Conservation (phyloP, 805 yeast genomes). For the Lachancea cidri region DNA sequence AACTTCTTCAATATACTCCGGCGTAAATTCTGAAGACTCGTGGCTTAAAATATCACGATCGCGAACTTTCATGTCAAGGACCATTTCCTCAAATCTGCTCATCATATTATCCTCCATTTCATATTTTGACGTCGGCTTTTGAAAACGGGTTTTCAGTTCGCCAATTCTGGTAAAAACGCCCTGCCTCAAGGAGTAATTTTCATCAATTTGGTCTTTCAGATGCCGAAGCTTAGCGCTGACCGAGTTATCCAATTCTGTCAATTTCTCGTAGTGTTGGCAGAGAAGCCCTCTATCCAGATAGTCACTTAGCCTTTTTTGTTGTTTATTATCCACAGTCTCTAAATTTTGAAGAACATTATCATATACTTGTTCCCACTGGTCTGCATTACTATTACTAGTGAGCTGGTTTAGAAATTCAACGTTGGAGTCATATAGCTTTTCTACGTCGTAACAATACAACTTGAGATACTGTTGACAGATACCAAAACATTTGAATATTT, state of each 20-base stretch:
- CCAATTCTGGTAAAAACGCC: constrained; percentile 9
- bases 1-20: constrained; percentile 7
- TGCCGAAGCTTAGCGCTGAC: constrained; percentile 15
- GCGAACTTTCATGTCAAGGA: constrained; percentile 12
- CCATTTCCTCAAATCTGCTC: constrained; percentile 22
- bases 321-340: constrained; percentile 11
- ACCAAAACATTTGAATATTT: constrained; percentile 42
- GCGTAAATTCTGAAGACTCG: constrained; percentile 9
- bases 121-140: constrained; percentile 16
- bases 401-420: constrained; percentile 37
- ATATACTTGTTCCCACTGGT: constrained; percentile 37
- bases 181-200: constrained; percentile 12
- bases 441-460: constrained; percentile 45
- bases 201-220: constrained; percentile 17
- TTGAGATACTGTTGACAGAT: constrained; percentile 47
- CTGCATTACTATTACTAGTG: constrained; percentile 38
- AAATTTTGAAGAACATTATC: constrained; percentile 17
- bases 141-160: constrained; percentile 8
- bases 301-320: constrained; percentile 11
- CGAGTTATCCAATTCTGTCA: constrained; percentile 12
- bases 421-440: constrained; percentile 39
- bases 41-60: constrained; percentile 18
- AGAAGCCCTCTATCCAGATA: constrained; percentile 14
- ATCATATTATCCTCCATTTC: constrained; percentile 23
- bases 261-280: constrained; percentile 9